phyloP scores from a whole-genome alignment of 2,329 filamentous ascomycete species.

The Arthrobotrys musiformis region DNA sequence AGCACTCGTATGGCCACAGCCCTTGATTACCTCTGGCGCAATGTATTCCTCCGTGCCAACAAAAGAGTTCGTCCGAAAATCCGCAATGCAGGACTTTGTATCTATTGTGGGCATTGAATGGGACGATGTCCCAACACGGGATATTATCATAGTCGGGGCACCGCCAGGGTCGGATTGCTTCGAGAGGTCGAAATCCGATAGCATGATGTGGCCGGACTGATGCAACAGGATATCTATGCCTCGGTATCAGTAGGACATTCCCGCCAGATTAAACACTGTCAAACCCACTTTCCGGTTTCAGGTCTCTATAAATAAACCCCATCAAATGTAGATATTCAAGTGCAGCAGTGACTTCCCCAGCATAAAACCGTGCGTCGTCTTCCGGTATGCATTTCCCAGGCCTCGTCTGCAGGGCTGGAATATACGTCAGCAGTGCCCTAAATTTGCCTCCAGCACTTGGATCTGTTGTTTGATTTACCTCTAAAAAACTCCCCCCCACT shows the following conservation, averaged over 20 bases:
- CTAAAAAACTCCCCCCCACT: conserved; percentile 98
- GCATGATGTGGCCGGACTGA: conserved; percentile 99
- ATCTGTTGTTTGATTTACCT: conserved; percentile 62
- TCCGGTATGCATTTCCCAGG: conserved; percentile 98
- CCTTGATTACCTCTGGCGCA: conserved; percentile 97
- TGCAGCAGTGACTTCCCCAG: conserved; percentile 94
- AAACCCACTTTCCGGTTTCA: conserved; percentile 92
- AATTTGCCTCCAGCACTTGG: neutral
- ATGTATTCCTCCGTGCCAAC: conserved; percentile 99
- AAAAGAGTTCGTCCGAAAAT: conserved; percentile 98
- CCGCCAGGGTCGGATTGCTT: conserved; percentile 97
- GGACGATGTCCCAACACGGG: conserved; percentile 81
- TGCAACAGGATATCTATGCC: conserved; percentile 88
- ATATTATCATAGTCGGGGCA: conserved; percentile 97
- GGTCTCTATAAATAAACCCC: conserved; percentile 98
- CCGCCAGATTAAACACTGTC: neutral
- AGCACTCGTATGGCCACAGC: conserved; percentile 95
- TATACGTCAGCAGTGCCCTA: neutral
- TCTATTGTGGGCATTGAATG: conserved; percentile 95
- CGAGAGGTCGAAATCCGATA: conserved; percentile 97
- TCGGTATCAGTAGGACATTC: conserved; percentile 62
- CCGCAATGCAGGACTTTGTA: conserved; percentile 96
- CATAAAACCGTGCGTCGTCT: conserved; percentile 96
- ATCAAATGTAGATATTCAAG: conserved; percentile 97
- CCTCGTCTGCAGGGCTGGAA: conserved; percentile 83